Percentiles rank a stretch among this genome's conserved stretches.
phyloP scores from a whole-genome alignment of 768 basidiomycete genomes.

The Rhodosporidiobolus sp. region DNA sequence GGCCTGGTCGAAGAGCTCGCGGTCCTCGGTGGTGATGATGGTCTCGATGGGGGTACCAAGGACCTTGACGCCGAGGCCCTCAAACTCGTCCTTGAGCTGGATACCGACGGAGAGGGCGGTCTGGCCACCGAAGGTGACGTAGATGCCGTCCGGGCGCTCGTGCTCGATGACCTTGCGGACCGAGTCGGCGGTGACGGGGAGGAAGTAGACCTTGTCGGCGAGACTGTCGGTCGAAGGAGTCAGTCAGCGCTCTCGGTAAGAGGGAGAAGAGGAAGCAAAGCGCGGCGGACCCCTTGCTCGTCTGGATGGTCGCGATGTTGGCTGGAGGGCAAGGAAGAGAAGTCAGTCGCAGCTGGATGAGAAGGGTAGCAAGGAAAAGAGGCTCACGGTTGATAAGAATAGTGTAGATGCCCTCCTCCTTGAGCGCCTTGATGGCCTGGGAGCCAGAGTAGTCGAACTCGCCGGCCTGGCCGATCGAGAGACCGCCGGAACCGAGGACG shows the following conservation, averaged over 20 bases:
- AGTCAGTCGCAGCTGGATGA: not conserved
- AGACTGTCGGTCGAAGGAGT: conserved; percentile 81
- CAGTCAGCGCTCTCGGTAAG: not conserved
- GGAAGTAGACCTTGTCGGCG: conserved; percentile 99
- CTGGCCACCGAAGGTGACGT: conserved; percentile 97
- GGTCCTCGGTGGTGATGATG: conserved; percentile 93
- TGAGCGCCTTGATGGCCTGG: conserved; percentile 98
- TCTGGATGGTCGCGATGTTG: conserved; percentile 84
- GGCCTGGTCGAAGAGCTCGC: conserved; percentile 85
- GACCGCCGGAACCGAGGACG: conserved; percentile 92
- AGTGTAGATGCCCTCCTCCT: conserved; percentile 98
- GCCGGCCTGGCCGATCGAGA: conserved; percentile 97
- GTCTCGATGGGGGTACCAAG: conserved; percentile 96
- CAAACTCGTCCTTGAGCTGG: conserved; percentile 96
- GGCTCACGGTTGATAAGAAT: conserved; percentile 78
- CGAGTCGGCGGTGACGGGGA: conserved; percentile 96
- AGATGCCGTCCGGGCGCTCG: conserved; percentile 98
- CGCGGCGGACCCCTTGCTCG: conserved; percentile 36
- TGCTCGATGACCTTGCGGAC: conserved; percentile 97
- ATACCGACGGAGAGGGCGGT: conserved; percentile 95
- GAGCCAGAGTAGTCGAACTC: conserved; percentile 99
- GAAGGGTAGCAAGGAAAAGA: not conserved
- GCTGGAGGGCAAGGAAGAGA: conserved; percentile 47
- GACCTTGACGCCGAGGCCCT: conserved; percentile 79
- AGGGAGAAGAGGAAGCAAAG: not conserved